phyloP scores from a whole-genome alignment of 495 filamentous ascomycete species.

The Aspergillus bertholletiae region DNA sequence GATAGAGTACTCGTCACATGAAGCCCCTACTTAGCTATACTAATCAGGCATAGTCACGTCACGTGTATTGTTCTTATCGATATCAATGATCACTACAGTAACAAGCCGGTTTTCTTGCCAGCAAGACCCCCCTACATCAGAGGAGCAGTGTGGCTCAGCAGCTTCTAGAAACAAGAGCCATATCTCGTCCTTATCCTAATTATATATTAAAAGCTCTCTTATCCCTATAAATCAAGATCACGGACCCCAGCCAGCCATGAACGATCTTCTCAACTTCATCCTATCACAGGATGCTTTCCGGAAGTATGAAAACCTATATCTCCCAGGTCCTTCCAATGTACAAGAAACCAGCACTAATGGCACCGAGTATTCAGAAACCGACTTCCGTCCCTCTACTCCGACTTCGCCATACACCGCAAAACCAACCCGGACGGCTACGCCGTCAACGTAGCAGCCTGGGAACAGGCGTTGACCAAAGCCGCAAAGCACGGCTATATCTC shows the following conservation, averaged over 20 bases:
- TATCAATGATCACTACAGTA: constrained; percentile 4
- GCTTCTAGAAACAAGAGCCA: not conserved
- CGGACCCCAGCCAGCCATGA: constrained; percentile 38
- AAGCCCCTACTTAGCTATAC: too few relatives aligned
- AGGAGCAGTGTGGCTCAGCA: not conserved
- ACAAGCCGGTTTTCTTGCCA: constrained; percentile 7
- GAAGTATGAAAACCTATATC: constrained; percentile 40
- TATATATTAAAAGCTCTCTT: too few relatives aligned
- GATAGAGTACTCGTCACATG: too few relatives aligned
- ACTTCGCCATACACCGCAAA: constrained; percentile 73
- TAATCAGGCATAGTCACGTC: not conserved
- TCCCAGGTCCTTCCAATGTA: not conserved
- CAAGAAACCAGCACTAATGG: not conserved
- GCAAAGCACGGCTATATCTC: constrained; percentile 63
- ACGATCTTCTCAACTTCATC: constrained; percentile 59
- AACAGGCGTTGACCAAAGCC: constrained; percentile 65
- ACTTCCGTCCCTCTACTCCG: constrained; percentile 89
- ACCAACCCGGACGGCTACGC: constrained; percentile 89
- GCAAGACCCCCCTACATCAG: not conserved
- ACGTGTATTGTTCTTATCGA: constrained; percentile 11
- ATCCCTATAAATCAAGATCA: too few relatives aligned
- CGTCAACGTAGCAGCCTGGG: constrained; percentile 84
- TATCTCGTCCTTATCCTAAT: not conserved
- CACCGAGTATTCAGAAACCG: constrained; percentile 58
- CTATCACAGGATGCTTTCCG: constrained; percentile 60